A percentile compares a stretch with the other conserved stretches of the same genome.
Evolutionary conservation across 2,329 filamentous ascomycete genomes (phyloP).

Genomic region (Trichophaea hybrida): DNA sequence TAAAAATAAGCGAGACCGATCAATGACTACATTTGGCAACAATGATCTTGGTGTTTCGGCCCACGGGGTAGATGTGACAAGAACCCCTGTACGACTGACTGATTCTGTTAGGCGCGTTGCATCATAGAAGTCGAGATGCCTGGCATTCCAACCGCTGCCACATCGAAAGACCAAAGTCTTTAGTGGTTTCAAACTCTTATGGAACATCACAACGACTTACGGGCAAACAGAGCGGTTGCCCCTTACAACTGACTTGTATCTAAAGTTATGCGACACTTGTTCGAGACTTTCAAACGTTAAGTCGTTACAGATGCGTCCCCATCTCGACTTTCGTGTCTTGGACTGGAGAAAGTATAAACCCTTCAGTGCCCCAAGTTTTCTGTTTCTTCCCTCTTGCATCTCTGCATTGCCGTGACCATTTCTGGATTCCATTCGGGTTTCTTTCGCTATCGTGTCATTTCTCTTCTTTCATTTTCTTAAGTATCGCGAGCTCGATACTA

Average conservation of each 20-base stretch:
- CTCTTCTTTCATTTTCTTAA: constrained; percentile 4
- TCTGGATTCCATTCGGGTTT: not conserved
- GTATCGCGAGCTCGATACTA: constrained; percentile 8
- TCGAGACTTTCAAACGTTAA: not conserved
- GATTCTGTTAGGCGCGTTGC: too few relatives aligned
- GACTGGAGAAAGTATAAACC: not conserved
- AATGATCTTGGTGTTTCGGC: not conserved
- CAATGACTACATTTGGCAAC: not conserved
- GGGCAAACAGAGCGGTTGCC: too few relatives aligned
- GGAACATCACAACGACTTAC: too few relatives aligned
- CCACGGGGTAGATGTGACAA: too few relatives aligned
- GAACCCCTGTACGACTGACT: too few relatives aligned
- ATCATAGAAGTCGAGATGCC: too few relatives aligned
- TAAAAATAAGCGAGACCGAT: too few relatives aligned
- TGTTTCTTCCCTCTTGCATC: constrained; percentile 4
- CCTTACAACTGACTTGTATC: too few relatives aligned
- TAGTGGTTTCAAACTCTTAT: too few relatives aligned
- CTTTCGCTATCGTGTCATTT: not conserved
- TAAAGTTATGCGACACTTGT: too few relatives aligned
- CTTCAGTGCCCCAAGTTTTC: not conserved
- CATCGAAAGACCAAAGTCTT: too few relatives aligned
- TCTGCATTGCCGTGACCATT: constrained; percentile 1
- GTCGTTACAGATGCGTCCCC: not conserved
- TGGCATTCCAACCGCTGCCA: too few relatives aligned
- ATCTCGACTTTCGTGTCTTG: not conserved